These are phyloP conservation scores for Rhodotorula toruloides DNA, from an alignment of 768 basidiomycete species.

Conservation along the genomic window DNA sequence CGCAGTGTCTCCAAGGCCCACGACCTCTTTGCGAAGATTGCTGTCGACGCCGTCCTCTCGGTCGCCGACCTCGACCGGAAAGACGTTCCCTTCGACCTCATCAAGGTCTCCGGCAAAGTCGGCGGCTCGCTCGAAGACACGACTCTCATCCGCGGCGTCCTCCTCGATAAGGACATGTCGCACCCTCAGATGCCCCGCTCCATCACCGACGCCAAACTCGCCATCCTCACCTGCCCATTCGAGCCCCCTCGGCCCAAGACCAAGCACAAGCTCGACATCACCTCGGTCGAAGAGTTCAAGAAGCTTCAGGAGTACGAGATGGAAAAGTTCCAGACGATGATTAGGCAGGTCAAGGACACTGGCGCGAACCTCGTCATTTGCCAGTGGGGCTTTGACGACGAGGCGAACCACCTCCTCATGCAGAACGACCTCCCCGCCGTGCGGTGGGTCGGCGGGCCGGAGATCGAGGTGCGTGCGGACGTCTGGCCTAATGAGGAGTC, in stretches of 20 bases:
- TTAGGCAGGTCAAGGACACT: conserved; percentile 87
- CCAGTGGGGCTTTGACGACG: conserved; percentile 99
- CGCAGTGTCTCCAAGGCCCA: conserved; percentile 92
- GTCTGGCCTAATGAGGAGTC: no score
- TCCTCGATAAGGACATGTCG: conserved; percentile 99
- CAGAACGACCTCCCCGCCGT: conserved; percentile 96
- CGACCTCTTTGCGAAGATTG: conserved; percentile 91
- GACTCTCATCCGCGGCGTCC: conserved; percentile 88
- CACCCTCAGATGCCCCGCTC: conserved; percentile 94
- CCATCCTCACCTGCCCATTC: conserved; percentile 97
- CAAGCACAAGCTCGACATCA: conserved; percentile 97
- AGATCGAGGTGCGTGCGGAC: conserved; percentile 79
- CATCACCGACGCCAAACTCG: conserved; percentile 82
- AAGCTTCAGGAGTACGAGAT: conserved; percentile 91
- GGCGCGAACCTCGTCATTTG: conserved; percentile 98
- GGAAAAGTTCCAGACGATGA: conserved; percentile 95
- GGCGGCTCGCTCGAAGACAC: conserved; percentile 95
- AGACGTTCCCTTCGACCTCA: conserved; percentile 94
- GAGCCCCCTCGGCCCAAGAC: conserved; percentile 99
- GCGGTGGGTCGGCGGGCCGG: conserved; percentile 97
- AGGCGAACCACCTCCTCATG: conserved; percentile 96
- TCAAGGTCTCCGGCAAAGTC: conserved; percentile 98
- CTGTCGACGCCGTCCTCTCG: conserved; percentile 89
- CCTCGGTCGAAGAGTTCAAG: conserved; percentile 91
- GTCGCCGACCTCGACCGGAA: conserved; percentile 92